These are phyloP conservation scores for Pseudocercospora ulei DNA, from an alignment of 2,329 filamentous ascomycete genomes.

Conservation along the genomic window DNA sequence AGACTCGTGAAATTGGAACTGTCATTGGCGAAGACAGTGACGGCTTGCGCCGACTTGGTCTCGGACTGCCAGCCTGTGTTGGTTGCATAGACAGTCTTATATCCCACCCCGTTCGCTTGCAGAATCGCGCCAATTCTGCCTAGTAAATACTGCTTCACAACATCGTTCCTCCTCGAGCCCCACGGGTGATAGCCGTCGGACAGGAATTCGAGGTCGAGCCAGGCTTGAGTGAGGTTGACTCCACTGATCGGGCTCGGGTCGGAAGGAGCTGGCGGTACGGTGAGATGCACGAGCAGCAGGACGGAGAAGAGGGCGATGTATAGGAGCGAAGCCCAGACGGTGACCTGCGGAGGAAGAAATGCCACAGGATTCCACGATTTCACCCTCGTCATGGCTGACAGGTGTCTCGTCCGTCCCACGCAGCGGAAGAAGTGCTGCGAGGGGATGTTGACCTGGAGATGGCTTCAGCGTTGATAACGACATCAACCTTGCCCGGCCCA, in stretches of 20 bases:
- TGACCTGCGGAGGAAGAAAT: conserved; percentile 73
- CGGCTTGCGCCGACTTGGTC: conserved; percentile 24
- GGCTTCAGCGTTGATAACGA: too few relatives aligned
- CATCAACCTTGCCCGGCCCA: too few relatives aligned
- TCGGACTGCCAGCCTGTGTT: conserved; percentile 32
- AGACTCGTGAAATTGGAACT: conserved; percentile 62
- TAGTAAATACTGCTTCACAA: conserved; percentile 67
- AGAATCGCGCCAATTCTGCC: conserved; percentile 61
- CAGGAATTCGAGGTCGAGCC: conserved; percentile 68
- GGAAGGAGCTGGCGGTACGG: conserved; percentile 64
- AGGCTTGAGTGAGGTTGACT: conserved; percentile 74
- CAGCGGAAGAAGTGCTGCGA: too few relatives aligned
- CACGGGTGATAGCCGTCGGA: conserved; percentile 65
- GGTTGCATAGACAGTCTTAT: conserved; percentile 26
- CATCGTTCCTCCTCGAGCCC: conserved; percentile 60
- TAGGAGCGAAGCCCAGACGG: conserved; percentile 62
- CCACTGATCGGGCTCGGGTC: conserved; percentile 49
- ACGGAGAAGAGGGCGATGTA: conserved; percentile 69
- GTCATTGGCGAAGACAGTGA: conserved; percentile 66
- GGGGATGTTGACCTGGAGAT: too few relatives aligned
- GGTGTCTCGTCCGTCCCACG: too few relatives aligned
- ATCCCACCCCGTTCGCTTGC: conserved; percentile 49
- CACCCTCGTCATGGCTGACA: conserved; percentile 18
- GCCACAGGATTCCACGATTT: conserved; percentile 46
- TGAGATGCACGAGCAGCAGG: conserved; percentile 62